Evolutionary conservation across 1,284 basidiomycete genomes (phyloP).

Genomic region (Anthracocystis panici-leucophaei): DNA sequence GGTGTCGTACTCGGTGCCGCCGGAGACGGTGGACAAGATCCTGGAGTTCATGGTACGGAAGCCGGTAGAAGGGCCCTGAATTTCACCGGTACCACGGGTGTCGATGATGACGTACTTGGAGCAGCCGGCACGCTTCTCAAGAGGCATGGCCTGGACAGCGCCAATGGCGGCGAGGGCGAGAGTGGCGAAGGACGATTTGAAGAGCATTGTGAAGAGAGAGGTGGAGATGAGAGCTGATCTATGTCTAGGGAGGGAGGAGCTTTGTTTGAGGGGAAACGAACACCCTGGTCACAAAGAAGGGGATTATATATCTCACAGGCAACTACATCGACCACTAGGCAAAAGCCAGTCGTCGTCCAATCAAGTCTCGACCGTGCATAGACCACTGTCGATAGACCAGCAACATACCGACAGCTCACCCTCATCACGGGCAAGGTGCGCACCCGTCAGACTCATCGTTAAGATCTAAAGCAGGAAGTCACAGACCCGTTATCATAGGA

Average conservation of each 20-base stretch:
- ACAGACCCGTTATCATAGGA: too few relatives aligned
- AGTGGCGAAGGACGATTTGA: constrained; percentile 19
- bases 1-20: constrained; percentile 60
- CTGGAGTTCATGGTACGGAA: constrained; percentile 53
- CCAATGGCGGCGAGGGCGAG: constrained; percentile 21
- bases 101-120: constrained; percentile 59
- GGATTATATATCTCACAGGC: too few relatives aligned
- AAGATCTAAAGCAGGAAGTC: too few relatives aligned
- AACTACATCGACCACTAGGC: too few relatives aligned
- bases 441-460: too few relatives aligned
- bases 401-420: too few relatives aligned
- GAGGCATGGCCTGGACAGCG: constrained; percentile 17
- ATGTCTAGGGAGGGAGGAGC: neutral
- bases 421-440: too few relatives aligned
- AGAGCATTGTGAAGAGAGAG: constrained; percentile 12
- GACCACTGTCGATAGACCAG: too few relatives aligned
- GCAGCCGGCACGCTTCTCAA: constrained; percentile 27
- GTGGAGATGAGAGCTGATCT: neutral
- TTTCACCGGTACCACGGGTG: constrained; percentile 66
- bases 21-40: constrained; percentile 36
- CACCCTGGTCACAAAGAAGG: too few relatives aligned
- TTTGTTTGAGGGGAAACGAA: neutral
- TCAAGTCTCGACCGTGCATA: too few relatives aligned
- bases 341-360: too few relatives aligned
- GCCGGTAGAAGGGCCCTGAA: constrained; percentile 59